phyloP scores from a whole-genome alignment of 1,284 basidiomycete species.

The Volvariella surrecta region DNA sequence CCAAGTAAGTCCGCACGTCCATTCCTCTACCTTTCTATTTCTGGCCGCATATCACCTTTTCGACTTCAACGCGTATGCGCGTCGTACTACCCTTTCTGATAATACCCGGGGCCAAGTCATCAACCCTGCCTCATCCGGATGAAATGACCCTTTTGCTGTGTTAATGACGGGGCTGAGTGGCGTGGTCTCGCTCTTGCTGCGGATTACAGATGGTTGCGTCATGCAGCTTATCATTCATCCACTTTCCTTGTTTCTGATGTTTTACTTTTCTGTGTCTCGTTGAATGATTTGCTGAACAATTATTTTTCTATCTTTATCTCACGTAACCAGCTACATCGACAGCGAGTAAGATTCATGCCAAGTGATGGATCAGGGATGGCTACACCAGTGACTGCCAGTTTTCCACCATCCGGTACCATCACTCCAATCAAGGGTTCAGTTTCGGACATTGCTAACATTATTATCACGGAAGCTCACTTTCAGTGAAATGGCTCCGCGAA shows the following conservation, averaged over 20 bases:
- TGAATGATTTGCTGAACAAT: no score
- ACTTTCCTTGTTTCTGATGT: not conserved
- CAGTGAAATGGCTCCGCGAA: not conserved
- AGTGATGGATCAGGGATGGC: conserved; percentile 49
- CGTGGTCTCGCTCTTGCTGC: no score
- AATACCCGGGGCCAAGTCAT: no score
- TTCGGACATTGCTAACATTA: not conserved
- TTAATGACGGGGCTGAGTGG: no score
- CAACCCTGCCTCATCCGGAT: no score
- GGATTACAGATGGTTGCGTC: no score
- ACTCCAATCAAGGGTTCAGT: conserved; percentile 17
- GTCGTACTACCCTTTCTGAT: no score
- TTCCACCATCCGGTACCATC: conserved; percentile 35
- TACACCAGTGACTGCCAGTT: conserved; percentile 55
- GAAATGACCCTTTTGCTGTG: no score
- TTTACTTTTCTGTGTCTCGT: not conserved
- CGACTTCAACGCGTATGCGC: no score
- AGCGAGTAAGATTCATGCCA: conserved; percentile 68
- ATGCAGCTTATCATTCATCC: no score
- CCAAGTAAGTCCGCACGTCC: conserved; percentile 39
- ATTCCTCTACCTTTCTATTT: not conserved
- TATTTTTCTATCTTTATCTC: no score
- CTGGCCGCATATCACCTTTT: not conserved
- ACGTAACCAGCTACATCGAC: conserved; percentile 57
- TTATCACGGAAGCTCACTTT: conserved; percentile 1